Conservation (phyloP, 257 asterid genomes). For the Oldenlandia corymbosa region DNA sequence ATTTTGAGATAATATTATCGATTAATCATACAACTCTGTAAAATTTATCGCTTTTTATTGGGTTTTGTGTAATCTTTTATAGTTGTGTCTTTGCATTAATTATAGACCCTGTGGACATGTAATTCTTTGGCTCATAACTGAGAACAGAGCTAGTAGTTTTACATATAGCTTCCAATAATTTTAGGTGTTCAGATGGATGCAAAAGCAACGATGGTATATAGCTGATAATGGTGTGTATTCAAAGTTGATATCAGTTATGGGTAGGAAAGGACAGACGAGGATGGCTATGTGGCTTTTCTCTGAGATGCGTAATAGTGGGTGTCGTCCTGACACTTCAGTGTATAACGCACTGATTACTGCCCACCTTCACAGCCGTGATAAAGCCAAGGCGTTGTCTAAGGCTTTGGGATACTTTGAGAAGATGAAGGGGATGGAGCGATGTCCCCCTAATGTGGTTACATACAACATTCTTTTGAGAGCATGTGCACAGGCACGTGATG, state of each 20-base stretch:
- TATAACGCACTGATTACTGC: slow-evolving; percentile 87
- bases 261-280: slow-evolving; percentile 85
- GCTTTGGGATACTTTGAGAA: slow-evolving; percentile 74
- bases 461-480: slow-evolving; percentile 93
- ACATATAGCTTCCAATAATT: slow-evolving; percentile 9
- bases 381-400: slow-evolving; percentile 69
- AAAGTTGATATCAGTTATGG: slow-evolving; percentile 90
- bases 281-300: slow-evolving; percentile 99
- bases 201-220: slow-evolving; percentile 87
- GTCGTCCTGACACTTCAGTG: slow-evolving; percentile 87
- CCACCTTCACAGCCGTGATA: slow-evolving; percentile 84
- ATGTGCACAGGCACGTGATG: slow-evolving; percentile 66
- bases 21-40: not conserved
- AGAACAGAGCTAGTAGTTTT: slow-evolving; percentile 6
- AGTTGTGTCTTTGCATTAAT: not conserved
- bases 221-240: slow-evolving; percentile 97
- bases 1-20: not conserved
- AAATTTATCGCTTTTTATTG: not conserved
- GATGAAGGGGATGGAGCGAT: slow-evolving; percentile 85
- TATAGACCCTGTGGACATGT: not conserved
- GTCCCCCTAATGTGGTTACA: slow-evolving; percentile 71
- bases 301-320: slow-evolving; percentile 96
- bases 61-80: not conserved
- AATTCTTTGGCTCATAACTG: not conserved
- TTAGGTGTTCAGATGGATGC: slow-evolving; percentile 99